Percentiles rank a stretch among this genome's conserved stretches.
Evolutionary conservation across 495 filamentous ascomycete genomes (phyloP).

Genomic region (Wilcoxina mikolae): DNA sequence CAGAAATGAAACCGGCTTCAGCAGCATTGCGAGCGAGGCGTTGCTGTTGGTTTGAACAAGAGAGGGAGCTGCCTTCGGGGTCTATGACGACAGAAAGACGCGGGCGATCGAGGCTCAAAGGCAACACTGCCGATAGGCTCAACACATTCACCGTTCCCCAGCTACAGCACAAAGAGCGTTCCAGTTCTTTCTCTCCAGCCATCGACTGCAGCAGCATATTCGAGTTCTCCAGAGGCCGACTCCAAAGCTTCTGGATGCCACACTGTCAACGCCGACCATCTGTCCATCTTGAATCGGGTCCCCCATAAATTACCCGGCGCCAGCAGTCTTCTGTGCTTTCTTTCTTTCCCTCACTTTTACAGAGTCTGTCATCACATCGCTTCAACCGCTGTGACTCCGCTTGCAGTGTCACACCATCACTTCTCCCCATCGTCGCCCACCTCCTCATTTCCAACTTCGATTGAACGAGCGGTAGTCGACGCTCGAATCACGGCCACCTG

Average conservation of each 20-base stretch:
- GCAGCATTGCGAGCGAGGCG: constrained; percentile 43
- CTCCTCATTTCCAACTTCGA: too few relatives aligned
- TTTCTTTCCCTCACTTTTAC: background rate
- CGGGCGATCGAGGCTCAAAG: background rate
- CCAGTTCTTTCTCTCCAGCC: too few relatives aligned
- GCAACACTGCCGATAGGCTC: background rate
- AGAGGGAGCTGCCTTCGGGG: background rate
- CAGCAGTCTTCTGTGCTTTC: background rate
- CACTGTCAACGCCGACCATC: too few relatives aligned
- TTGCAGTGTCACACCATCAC: background rate
- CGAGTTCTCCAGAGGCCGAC: too few relatives aligned
- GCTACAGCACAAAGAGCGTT: too few relatives aligned
- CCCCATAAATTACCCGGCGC: background rate
- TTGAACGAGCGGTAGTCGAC: background rate
- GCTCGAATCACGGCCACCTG: background rate
- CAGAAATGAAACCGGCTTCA: constrained; percentile 52
- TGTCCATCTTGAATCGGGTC: background rate
- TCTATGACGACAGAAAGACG: background rate
- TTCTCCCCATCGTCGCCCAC: too few relatives aligned
- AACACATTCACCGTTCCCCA: too few relatives aligned
- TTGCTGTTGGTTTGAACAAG: background rate
- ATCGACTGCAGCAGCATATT: too few relatives aligned
- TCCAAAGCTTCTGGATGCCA: too few relatives aligned
- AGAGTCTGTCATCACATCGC: background rate
- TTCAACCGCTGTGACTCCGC: background rate